Evolutionary conservation across 2,329 filamentous ascomycete genomes (phyloP).

Genomic region (Zymoseptoria pseudotritici): DNA sequence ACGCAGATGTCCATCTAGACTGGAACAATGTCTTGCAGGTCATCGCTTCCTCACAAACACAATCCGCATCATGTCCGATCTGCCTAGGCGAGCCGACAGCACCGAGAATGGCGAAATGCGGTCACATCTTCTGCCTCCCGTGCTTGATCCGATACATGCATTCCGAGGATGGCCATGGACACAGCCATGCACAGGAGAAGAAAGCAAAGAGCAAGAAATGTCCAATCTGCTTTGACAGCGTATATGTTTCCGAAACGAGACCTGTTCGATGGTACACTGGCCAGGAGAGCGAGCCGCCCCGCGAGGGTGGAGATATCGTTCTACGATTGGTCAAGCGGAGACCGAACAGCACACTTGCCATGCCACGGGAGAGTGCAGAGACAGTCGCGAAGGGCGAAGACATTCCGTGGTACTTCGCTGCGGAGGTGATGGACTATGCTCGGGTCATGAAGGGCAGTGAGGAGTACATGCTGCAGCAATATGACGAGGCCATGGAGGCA

Average conservation of each 20-base stretch:
- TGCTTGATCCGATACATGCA: slow-evolving; percentile 96
- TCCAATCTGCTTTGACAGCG: slow-evolving; percentile 85
- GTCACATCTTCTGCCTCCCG: slow-evolving; percentile 91
- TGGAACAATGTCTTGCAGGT: slow-evolving; percentile 90
- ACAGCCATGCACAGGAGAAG: slow-evolving; percentile 50
- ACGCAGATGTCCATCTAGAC: slow-evolving; percentile 82
- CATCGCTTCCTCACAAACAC: slow-evolving; percentile 81
- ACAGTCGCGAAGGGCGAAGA: slow-evolving; percentile 62
- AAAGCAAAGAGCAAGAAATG: slow-evolving; percentile 85
- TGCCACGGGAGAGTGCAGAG: slow-evolving; percentile 76
- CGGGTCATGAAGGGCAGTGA: slow-evolving; percentile 90
- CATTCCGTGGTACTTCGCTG: slow-evolving; percentile 90
- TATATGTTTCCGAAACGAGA: slow-evolving; percentile 85
- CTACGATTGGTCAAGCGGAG: slow-evolving; percentile 76
- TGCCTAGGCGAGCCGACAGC: slow-evolving; percentile 89
- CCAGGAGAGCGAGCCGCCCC: slow-evolving; percentile 72
- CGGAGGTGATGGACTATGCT: slow-evolving; percentile 89
- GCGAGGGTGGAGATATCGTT: slow-evolving; percentile 82
- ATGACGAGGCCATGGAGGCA: slow-evolving; percentile 68
- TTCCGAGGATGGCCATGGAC: slow-evolving; percentile 62
- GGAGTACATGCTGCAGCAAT: slow-evolving; percentile 78
- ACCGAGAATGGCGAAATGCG: slow-evolving; percentile 92
- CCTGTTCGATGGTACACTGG: slow-evolving; percentile 88
- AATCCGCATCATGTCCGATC: slow-evolving; percentile 84
- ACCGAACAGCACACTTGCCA: slow-evolving; percentile 72